phyloP scores from a whole-genome alignment of 306 rosid genomes.

The Cucumis hystrix region DNA sequence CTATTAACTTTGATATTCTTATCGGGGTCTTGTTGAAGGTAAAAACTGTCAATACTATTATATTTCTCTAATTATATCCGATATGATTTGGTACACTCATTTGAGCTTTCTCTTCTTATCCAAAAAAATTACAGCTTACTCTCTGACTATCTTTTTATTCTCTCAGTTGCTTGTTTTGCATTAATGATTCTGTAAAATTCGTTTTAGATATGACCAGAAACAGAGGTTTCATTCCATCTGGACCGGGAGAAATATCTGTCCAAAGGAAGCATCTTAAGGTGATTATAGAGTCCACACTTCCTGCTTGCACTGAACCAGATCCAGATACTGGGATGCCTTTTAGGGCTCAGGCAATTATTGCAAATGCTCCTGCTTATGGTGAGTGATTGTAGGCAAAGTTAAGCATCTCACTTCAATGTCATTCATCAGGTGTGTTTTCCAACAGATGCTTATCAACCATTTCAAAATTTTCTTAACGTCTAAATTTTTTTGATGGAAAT shows the following conservation, averaged over 20 bases:
- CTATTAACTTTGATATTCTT: not conserved
- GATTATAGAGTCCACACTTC: conserved; percentile 84
- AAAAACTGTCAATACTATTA: not conserved
- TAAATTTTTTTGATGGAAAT: not conserved
- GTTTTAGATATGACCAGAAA: conserved; percentile 81
- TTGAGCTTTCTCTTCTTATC: not conserved
- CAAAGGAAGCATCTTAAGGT: conserved; percentile 74
- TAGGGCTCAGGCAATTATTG: conserved; percentile 90
- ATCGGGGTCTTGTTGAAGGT: not conserved
- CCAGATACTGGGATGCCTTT: conserved; percentile 67
- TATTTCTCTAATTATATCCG: not conserved
- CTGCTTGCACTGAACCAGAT: conserved; percentile 93
- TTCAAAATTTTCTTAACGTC: not conserved
- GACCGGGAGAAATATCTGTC: conserved; percentile 64
- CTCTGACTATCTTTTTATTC: conserved; percentile 2
- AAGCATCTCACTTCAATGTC: conserved; percentile 17
- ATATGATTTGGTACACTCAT: not conserved
- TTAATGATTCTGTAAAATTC: conserved; percentile 14
- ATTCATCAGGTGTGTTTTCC: conserved; percentile 3
- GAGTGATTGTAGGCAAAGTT: conserved; percentile 20
- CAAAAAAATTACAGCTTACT: not conserved
- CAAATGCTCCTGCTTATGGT: conserved; percentile 96
- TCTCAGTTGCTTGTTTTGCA: conserved; percentile 3
- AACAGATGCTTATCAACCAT: not conserved
- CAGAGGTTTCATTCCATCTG: conserved; percentile 90